Conservation (phyloP, 2,329 filamentous ascomycete species). For the Clarireedia monteithiana region DNA sequence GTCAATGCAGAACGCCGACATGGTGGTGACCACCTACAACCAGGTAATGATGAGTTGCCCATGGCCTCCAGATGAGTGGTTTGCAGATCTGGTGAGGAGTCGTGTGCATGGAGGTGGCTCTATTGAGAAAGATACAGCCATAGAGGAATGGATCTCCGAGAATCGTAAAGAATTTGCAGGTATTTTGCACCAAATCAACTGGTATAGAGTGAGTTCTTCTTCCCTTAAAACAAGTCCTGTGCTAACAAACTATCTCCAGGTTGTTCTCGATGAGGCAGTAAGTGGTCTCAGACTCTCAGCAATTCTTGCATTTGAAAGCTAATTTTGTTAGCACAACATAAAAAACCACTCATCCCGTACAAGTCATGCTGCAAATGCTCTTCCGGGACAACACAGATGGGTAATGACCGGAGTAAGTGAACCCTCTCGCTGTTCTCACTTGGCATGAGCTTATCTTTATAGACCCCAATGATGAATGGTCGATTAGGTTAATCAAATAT, state of each 20-base stretch:
- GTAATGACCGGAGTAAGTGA: neutral
- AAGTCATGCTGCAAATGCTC: neutral
- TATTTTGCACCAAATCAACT: neutral
- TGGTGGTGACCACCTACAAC: neutral
- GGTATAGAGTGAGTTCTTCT: neutral
- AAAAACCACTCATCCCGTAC: neutral
- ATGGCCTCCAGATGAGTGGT: neutral
- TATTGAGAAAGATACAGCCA: neutral
- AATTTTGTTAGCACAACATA: neutral
- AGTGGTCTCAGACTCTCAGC: neutral
- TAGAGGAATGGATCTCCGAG: neutral
- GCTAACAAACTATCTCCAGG: neutral
- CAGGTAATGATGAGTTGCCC: neutral
- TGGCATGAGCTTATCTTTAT: neutral
- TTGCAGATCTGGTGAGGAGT: neutral
- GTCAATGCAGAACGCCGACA: neutral
- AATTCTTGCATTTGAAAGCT: neutral
- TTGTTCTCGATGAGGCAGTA: slow-evolving; percentile 1
- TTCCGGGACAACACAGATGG: neutral
- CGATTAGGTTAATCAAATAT: neutral
- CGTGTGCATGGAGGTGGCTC: neutral
- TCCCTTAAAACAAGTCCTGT: neutral
- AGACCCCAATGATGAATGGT: slow-evolving; percentile 4
- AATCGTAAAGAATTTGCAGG: neutral
- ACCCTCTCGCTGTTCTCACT: neutral